These are phyloP conservation scores for Astathelohania contejeani DNA, from an alignment of 371 early-diverging fungal genomes.

Conservation along the genomic window DNA sequence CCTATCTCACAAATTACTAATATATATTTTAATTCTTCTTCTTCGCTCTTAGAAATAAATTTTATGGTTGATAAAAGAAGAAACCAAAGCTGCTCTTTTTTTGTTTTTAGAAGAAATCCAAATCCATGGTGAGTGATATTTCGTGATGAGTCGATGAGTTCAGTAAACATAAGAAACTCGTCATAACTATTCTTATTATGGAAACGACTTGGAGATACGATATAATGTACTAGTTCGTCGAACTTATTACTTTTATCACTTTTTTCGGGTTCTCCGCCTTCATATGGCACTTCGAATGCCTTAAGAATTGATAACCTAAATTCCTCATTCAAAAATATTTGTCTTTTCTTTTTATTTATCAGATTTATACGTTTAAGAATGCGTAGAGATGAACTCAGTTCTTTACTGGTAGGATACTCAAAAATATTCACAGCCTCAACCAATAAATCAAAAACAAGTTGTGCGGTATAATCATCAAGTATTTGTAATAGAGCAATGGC, in stretches of 20 bases:
- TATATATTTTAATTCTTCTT: conserved; percentile 1
- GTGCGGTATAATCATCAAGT: conserved; percentile 23
- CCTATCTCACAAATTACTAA: no score
- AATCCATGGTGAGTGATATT: conserved; percentile 52
- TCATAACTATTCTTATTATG: neutral
- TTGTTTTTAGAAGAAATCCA: conserved; percentile 49
- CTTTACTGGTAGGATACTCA: conserved; percentile 10
- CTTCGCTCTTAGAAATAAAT: conserved; percentile 5
- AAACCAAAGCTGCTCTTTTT: conserved; percentile 48
- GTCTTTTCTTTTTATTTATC: conserved; percentile 17
- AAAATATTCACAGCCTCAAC: conserved; percentile 4
- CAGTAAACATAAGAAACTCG: neutral
- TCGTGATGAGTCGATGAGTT: neutral
- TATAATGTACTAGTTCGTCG: neutral
- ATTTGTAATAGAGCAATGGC: conserved; percentile 26
- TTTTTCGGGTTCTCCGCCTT: neutral
- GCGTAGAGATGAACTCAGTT: conserved; percentile 18
- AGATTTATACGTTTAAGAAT: conserved; percentile 10
- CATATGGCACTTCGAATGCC: conserved; percentile 9
- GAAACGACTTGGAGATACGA: neutral
- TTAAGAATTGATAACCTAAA: conserved; percentile 28
- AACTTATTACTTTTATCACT: neutral
- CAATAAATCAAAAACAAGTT: conserved; percentile 18
- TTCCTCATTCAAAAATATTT: conserved; percentile 15
- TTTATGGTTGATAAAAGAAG: conserved; percentile 39